phyloP scores from a whole-genome alignment of 2,329 filamentous ascomycete species.

The Achaetomium macrosporum region DNA sequence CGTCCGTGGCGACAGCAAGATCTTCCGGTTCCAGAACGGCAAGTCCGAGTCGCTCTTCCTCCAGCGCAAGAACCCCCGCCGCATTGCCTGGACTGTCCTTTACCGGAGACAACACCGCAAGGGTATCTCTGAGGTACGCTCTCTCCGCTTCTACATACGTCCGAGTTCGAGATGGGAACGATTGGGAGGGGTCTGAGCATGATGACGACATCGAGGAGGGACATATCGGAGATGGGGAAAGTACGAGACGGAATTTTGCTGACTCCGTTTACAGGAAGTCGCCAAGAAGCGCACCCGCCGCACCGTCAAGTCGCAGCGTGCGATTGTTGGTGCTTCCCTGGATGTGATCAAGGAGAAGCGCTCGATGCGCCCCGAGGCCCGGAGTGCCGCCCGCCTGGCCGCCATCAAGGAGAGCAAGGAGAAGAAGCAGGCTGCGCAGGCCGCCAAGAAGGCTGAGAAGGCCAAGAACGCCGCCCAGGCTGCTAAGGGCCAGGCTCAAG shows the following conservation, averaged over 20 bases:
- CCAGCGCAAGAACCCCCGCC: constrained; percentile 99
- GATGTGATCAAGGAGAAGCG: constrained; percentile 99
- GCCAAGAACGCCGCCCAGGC: constrained; percentile 76
- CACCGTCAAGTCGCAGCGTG: constrained; percentile 97
- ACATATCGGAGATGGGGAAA: neutral
- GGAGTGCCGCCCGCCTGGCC: constrained; percentile 77
- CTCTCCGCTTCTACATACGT: constrained; percentile 1
- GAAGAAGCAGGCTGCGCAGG: constrained; percentile 85
- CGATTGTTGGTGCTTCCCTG: constrained; percentile 97
- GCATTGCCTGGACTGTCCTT: constrained; percentile 97
- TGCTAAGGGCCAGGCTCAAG: constrained; percentile 67
- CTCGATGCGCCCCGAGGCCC: constrained; percentile 88
- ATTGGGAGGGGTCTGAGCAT: neutral
- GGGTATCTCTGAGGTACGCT: constrained; percentile 98
- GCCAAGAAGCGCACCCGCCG: constrained; percentile 99
- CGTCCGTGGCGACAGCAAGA: constrained; percentile 99
- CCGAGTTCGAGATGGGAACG: constrained; percentile 2
- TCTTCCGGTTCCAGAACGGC: constrained; percentile 99
- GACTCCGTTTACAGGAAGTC: constrained; percentile 70
- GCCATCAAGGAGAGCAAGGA: constrained; percentile 98
- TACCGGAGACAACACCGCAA: constrained; percentile 99
- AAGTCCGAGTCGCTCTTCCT: constrained; percentile 99
- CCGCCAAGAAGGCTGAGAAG: constrained; percentile 98
- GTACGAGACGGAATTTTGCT: constrained; percentile 28
- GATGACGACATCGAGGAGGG: constrained; percentile 6